Evolutionary conservation across 805 yeast species (phyloP).

Genomic region (Debaryomyces hansenii): DNA sequence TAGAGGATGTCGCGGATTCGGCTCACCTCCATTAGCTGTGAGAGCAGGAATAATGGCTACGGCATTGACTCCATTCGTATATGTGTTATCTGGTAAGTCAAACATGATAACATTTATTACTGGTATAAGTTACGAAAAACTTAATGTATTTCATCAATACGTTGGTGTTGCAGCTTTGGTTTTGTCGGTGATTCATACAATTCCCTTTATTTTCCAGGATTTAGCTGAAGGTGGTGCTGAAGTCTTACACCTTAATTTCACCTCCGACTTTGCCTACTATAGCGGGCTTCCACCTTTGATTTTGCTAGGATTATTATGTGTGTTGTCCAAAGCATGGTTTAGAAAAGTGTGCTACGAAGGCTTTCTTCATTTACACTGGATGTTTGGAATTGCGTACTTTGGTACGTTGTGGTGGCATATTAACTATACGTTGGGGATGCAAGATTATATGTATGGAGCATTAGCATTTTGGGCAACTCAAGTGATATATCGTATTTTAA

Average conservation of each 20-base stretch:
- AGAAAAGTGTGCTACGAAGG: constrained; percentile 45
- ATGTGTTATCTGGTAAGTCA: constrained; percentile 52
- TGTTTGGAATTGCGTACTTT: constrained; percentile 48
- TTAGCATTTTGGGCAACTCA: constrained; percentile 53
- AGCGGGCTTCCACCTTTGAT: constrained; percentile 54
- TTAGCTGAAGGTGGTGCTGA: constrained; percentile 49
- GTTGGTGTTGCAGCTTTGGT: constrained; percentile 42
- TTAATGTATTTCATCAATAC: constrained; percentile 53
- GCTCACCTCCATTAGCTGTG: constrained; percentile 58
- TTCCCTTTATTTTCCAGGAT: constrained; percentile 50
- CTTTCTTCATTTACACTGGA: constrained; percentile 55
- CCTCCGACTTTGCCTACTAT: constrained; percentile 18
- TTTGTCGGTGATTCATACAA: constrained; percentile 48
- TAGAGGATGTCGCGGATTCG: constrained; percentile 53
- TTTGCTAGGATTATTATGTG: constrained; percentile 43
- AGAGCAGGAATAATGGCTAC: constrained; percentile 52
- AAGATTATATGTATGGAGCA: constrained; percentile 50
- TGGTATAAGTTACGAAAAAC: constrained; percentile 56
- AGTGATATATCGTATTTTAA: constrained; percentile 44
- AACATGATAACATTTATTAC: constrained; percentile 50
- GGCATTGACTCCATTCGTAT: constrained; percentile 51
- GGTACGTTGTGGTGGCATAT: constrained; percentile 49
- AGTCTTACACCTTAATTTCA: constrained; percentile 14
- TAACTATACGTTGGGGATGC: constrained; percentile 29
- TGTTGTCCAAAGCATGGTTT: constrained; percentile 40